phyloP scores from a whole-genome alignment of 331 rosid genomes.

The Telfairia occidentalis region DNA sequence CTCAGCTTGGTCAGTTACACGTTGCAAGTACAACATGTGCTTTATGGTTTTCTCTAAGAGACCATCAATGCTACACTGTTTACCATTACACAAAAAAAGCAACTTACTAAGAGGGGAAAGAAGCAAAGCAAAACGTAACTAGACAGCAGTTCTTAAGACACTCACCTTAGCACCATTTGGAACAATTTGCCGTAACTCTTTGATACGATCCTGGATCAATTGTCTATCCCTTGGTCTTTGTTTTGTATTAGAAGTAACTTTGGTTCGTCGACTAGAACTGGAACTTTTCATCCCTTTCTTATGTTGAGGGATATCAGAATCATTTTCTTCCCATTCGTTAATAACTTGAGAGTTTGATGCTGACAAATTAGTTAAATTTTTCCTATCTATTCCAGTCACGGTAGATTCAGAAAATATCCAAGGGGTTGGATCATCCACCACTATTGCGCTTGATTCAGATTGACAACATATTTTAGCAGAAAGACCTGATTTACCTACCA shows the following conservation, averaged over 20 bases:
- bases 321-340: slow-evolving; percentile 19
- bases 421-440: slow-evolving; percentile 15
- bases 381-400: slow-evolving; percentile 11
- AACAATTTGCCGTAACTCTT: slow-evolving; percentile 78
- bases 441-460: slow-evolving; percentile 27
- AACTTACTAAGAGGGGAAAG: background rate
- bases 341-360: slow-evolving; percentile 31
- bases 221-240: slow-evolving; percentile 86
- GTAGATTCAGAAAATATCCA: slow-evolving; percentile 21
- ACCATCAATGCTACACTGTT: slow-evolving; percentile 89
- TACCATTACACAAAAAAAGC: slow-evolving; percentile 12
- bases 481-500: slow-evolving; percentile 17
- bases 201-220: slow-evolving; percentile 76
- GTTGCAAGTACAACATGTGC: slow-evolving; percentile 62
- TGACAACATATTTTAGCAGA: slow-evolving; percentile 24
- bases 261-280: slow-evolving; percentile 27
- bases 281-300: slow-evolving; percentile 27
- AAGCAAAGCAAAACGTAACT: background rate
- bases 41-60: slow-evolving; percentile 69
- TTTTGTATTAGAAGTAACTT: slow-evolving; percentile 27
- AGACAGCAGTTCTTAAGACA: background rate
- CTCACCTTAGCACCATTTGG: slow-evolving; percentile 73
- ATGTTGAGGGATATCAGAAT: slow-evolving; percentile 11
- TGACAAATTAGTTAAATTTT: slow-evolving; percentile 14
- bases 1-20: slow-evolving; percentile 56